These are phyloP conservation scores for Kwoniella sp. DNA, from an alignment of 768 basidiomycete species.

Conservation along the genomic window DNA sequence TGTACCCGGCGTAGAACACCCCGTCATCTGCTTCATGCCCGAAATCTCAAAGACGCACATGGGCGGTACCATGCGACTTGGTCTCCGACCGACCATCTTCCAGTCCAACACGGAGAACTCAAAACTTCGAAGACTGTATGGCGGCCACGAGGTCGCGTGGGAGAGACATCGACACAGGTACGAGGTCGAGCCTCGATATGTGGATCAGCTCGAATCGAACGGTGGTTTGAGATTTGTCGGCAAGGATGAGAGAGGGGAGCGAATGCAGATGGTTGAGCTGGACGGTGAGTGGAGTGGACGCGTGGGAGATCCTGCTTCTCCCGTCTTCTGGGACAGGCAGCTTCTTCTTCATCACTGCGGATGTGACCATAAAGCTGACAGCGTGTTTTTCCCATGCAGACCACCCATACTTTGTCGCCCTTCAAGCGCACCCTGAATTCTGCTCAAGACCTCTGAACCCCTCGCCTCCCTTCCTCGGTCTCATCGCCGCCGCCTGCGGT, in stretches of 20 bases:
- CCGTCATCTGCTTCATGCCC: conserved; percentile 94
- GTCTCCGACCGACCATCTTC: conserved; percentile 93
- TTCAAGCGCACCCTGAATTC: conserved; percentile 98
- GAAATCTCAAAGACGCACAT: conserved; percentile 97
- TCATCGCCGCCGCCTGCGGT: conserved; percentile 78
- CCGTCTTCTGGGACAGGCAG: neutral
- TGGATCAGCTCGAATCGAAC: conserved; percentile 68
- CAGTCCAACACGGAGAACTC: conserved; percentile 67
- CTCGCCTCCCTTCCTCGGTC: conserved; percentile 93
- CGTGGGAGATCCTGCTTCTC: neutral
- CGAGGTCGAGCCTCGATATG: conserved; percentile 90
- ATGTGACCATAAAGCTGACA: too few species aligned
- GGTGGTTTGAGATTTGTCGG: conserved; percentile 76
- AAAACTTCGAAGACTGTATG: conserved; percentile 77
- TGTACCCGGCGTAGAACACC: conserved; percentile 61
- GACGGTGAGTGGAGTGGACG: conserved; percentile 67
- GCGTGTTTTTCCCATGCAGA: conserved; percentile 66
- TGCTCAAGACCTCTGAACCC: conserved; percentile 97
- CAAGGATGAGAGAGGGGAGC: conserved; percentile 91
- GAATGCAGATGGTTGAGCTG: conserved; percentile 95
- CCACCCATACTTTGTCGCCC: conserved; percentile 88
- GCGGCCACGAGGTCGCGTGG: conserved; percentile 79
- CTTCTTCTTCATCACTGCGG: neutral
- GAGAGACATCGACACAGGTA: conserved; percentile 95
- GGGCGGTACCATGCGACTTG: conserved; percentile 99